phyloP scores from a whole-genome alignment of 768 basidiomycete genomes.

The Kwoniella sp. region DNA sequence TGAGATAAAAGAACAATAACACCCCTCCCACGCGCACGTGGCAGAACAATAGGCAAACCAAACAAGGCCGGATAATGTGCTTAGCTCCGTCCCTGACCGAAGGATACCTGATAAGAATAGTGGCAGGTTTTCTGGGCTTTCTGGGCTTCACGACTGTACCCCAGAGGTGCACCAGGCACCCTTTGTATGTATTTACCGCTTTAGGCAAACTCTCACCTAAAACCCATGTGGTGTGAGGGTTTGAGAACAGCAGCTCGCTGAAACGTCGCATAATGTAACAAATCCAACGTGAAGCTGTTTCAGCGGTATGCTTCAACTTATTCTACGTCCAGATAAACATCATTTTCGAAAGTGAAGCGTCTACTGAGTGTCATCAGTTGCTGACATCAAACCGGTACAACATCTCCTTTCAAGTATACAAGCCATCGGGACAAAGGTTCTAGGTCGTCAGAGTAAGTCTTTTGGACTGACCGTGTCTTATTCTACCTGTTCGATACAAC shows the following conservation, averaged over 20 bases:
- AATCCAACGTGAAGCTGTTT: no score
- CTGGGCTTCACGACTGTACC: neutral
- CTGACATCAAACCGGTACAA: neutral
- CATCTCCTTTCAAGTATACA: constrained; percentile 9
- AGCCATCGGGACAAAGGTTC: no score
- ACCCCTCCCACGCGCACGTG: no score
- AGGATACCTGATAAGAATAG: no score
- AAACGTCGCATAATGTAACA: neutral
- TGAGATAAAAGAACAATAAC: neutral
- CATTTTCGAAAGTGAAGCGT: no score
- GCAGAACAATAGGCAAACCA: neutral
- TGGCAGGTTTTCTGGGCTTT: neutral
- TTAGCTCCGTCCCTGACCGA: no score
- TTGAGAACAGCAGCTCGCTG: neutral
- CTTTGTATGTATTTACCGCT: neutral
- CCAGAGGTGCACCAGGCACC: constrained; percentile 6
- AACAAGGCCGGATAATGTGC: neutral
- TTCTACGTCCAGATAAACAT: constrained; percentile 1
- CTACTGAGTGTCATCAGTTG: no score
- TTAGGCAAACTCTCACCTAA: neutral
- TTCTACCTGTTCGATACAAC: no score
- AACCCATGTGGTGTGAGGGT: neutral
- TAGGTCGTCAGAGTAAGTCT: no score
- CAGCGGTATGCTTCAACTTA: neutral
- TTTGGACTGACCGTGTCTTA: no score